Percentiles rank a stretch among this genome's conserved stretches.
Conservation (phyloP, 139 green algal genomes). For the Mesotaenium endlicherianum region DNA sequence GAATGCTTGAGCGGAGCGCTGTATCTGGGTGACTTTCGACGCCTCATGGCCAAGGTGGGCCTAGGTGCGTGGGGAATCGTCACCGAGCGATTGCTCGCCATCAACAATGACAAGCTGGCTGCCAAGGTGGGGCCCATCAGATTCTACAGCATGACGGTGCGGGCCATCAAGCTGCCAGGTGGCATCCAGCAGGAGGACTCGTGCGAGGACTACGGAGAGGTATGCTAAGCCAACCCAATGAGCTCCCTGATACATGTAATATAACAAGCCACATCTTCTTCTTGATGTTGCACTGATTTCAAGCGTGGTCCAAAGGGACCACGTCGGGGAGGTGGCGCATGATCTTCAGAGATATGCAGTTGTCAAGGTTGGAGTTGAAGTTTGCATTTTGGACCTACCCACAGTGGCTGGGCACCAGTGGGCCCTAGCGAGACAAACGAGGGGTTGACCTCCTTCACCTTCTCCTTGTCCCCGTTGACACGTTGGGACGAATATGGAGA, state of each 20-base stretch:
- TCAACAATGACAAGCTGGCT: slow-evolving; percentile 75
- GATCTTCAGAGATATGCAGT: neutral
- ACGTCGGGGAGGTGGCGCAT: neutral
- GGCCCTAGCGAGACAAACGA: no score
- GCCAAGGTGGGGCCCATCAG: slow-evolving; percentile 74
- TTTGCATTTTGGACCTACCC: neutral
- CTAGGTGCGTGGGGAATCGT: slow-evolving; percentile 29
- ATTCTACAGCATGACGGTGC: slow-evolving; percentile 93
- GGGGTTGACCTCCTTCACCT: no score
- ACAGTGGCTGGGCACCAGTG: no score
- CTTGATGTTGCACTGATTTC: neutral
- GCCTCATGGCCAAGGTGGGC: slow-evolving; percentile 48
- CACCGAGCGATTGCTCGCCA: slow-evolving; percentile 14
- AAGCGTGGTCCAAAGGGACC: neutral
- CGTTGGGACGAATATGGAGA: no score
- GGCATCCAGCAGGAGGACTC: slow-evolving; percentile 35
- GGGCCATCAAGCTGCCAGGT: slow-evolving; percentile 90
- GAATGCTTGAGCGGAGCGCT: slow-evolving; percentile 94
- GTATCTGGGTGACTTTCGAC: slow-evolving; percentile 87
- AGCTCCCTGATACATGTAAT: neutral
- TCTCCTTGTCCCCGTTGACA: no score
- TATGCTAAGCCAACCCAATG: neutral
- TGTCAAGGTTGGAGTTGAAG: neutral
- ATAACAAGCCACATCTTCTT: neutral
- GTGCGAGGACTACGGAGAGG: slow-evolving; percentile 84